phyloP scores from a whole-genome alignment of 805 yeast genomes.

The Kodamaea lidongshanica region DNA sequence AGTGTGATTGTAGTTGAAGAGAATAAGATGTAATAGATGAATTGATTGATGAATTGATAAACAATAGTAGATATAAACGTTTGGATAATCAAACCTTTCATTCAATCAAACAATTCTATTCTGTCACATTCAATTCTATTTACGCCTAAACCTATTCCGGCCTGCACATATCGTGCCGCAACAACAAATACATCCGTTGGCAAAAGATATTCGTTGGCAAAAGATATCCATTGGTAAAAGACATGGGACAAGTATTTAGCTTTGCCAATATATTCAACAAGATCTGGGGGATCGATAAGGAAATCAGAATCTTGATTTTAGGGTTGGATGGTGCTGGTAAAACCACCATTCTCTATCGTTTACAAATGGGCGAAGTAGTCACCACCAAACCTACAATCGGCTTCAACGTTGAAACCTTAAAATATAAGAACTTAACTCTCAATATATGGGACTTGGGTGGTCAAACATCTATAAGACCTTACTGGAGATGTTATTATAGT shows the following conservation, averaged over 20 bases:
- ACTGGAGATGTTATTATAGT: slow-evolving; percentile 95
- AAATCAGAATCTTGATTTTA: slow-evolving; percentile 79
- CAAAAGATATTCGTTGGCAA: too few relatives aligned
- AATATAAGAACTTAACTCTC: slow-evolving; percentile 80
- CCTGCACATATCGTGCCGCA: too few relatives aligned
- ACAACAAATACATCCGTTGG: too few relatives aligned
- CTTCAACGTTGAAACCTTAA: slow-evolving; percentile 88
- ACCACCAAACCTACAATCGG: slow-evolving; percentile 69
- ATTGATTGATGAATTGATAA: too few relatives aligned
- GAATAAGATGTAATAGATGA: too few relatives aligned
- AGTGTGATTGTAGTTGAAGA: too few relatives aligned
- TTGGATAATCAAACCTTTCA: too few relatives aligned
- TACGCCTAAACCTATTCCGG: too few relatives aligned
- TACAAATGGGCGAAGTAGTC: slow-evolving; percentile 53
- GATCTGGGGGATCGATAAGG: slow-evolving; percentile 86
- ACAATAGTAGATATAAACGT: too few relatives aligned
- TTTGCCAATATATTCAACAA: slow-evolving; percentile 65
- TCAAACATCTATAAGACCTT: slow-evolving; percentile 90
- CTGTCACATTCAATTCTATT: too few relatives aligned
- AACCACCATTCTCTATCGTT: slow-evolving; percentile 85
- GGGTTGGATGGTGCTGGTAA: slow-evolving; percentile 98
- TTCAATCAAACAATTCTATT: too few relatives aligned
- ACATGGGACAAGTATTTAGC: slow-evolving; percentile 92
- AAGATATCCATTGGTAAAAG: too few relatives aligned
- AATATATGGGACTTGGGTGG: slow-evolving; percentile 99